Evolutionary conservation across 345 rosid genomes (phyloP).

Genomic region (Salix udensis): DNA sequence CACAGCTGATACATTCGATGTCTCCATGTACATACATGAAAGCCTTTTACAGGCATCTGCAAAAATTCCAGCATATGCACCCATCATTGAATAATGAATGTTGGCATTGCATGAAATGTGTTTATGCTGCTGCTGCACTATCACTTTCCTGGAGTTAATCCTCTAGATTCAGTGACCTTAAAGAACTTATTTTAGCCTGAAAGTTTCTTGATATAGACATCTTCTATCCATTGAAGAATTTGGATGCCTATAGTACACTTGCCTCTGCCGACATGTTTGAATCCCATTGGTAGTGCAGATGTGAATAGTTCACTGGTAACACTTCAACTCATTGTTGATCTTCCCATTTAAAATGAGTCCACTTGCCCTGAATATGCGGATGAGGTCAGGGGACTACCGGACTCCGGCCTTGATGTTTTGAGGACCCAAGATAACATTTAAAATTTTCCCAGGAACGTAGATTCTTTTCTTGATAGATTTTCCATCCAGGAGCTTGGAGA

Average conservation of each 20-base stretch:
- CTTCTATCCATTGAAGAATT: too few species aligned
- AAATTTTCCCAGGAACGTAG: conserved; percentile 81
- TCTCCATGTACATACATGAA: too few species aligned
- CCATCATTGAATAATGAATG: too few species aligned
- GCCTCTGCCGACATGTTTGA: too few species aligned
- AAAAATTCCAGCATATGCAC: neutral
- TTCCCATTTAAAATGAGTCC: neutral
- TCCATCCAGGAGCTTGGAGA: conserved; percentile 57
- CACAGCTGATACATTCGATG: too few species aligned
- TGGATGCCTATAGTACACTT: too few species aligned
- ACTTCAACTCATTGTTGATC: neutral
- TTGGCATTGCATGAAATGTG: neutral
- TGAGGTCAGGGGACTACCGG: conserved; percentile 1
- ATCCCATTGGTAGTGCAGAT: neutral
- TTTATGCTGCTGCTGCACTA: neutral
- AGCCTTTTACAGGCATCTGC: neutral
- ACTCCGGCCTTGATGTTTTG: conserved; percentile 50
- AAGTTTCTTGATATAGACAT: too few species aligned
- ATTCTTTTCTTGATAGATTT: conserved; percentile 64
- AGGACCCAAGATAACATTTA: conserved; percentile 69
- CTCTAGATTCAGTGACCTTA: too few species aligned
- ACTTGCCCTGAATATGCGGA: neutral
- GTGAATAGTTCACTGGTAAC: neutral
- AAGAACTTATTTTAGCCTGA: too few species aligned
- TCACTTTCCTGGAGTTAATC: too few species aligned